Conservation (phyloP, 352 stramenopile species). For the Phytophthora megakarya region DNA sequence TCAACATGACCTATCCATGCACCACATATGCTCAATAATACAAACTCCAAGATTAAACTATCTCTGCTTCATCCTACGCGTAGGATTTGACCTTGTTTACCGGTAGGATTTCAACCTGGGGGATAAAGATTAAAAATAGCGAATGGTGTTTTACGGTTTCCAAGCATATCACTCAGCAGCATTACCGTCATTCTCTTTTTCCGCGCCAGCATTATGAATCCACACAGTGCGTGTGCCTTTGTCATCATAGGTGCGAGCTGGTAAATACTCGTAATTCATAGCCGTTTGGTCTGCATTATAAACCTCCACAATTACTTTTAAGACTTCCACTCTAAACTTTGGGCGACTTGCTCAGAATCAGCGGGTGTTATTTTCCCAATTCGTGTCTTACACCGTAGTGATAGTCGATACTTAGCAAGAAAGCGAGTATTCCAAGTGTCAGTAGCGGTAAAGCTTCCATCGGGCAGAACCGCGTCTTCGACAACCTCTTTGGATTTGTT, state of each 20-base stretch:
- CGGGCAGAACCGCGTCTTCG: neutral
- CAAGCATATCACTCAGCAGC: slow-evolving; percentile 11
- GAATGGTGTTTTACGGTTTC: slow-evolving; percentile 16
- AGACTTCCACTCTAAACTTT: too few relatives aligned
- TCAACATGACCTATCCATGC: too few relatives aligned
- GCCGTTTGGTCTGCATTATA: slow-evolving; percentile 35
- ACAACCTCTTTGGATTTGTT: neutral
- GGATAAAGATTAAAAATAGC: neutral
- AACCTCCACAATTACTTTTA: slow-evolving; percentile 1
- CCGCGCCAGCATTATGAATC: slow-evolving; percentile 14
- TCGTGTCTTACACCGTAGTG: neutral
- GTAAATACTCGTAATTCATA: slow-evolving; percentile 32
- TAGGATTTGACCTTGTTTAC: too few relatives aligned
- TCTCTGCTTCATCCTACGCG: too few relatives aligned
- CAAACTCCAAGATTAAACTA: too few relatives aligned
- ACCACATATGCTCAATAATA: too few relatives aligned
- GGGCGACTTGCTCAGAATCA: neutral
- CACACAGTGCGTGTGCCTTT: slow-evolving; percentile 15
- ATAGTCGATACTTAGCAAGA: slow-evolving; percentile 1
- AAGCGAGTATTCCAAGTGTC: slow-evolving; percentile 11
- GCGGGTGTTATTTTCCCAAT: slow-evolving; percentile 6
- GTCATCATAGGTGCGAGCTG: slow-evolving; percentile 15
- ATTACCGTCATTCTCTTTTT: slow-evolving; percentile 31
- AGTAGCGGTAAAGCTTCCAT: neutral
- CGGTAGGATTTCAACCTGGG: too few relatives aligned